Percentiles rank a stretch among this genome's conserved stretches.
phyloP scores from a whole-genome alignment of 164 flowering plant species.

The Hamamelis virginiana region DNA sequence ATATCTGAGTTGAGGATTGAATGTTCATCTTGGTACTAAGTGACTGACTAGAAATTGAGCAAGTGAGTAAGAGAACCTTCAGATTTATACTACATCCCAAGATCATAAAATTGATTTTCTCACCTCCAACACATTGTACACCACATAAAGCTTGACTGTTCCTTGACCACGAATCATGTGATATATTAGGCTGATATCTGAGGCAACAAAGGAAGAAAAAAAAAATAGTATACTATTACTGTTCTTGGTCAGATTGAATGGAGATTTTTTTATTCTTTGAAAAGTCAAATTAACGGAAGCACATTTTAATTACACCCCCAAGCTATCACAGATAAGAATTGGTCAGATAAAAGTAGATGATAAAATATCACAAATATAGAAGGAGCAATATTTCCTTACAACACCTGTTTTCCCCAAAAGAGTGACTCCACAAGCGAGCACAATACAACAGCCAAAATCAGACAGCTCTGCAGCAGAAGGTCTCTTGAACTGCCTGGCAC shows the following conservation, averaged over 20 bases:
- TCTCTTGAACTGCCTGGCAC: conserved; percentile 91
- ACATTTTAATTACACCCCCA: conserved; percentile 3
- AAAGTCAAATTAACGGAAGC: background rate
- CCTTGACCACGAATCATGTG: conserved; percentile 99
- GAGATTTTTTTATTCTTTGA: background rate
- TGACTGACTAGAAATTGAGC: too few species aligned
- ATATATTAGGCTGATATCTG: conserved; percentile 98
- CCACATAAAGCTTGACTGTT: conserved; percentile 92
- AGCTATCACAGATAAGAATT: background rate
- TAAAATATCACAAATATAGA: background rate
- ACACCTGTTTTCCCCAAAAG: conserved; percentile 76
- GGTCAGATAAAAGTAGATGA: background rate
- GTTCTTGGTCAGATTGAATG: background rate
- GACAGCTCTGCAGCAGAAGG: conserved; percentile 82
- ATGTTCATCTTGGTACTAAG: too few species aligned
- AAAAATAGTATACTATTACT: too few species aligned
- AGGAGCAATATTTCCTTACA: conserved; percentile 1
- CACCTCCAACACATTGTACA: conserved; percentile 98
- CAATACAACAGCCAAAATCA: conserved; percentile 81
- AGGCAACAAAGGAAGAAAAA: conserved; percentile 13
- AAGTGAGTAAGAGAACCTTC: background rate
- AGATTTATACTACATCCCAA: background rate
- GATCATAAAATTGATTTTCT: conserved; percentile 14
- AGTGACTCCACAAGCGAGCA: conserved; percentile 65
- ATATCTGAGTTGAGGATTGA: too few species aligned